Evolutionary conservation across 768 basidiomycete species (phyloP), one percentile per base, ranked within the genome.

Genomic region (Porphyrellus cyaneotinctus): DNA sequence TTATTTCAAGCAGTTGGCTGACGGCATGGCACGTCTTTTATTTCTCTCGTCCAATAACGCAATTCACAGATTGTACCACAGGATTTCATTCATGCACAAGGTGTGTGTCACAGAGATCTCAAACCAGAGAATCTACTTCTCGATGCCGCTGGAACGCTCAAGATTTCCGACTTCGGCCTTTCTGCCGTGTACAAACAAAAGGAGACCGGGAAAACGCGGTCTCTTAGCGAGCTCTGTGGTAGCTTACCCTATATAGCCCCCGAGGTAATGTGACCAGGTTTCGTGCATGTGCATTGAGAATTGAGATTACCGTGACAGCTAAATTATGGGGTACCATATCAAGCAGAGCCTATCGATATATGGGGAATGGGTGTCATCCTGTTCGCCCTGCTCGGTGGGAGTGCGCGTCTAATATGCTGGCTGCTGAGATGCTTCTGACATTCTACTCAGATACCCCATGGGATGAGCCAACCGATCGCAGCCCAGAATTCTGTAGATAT

Each of bases 301-400:
- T 11, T 32, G 9, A 15, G 18, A 42, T 18, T 36, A 32, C 18
- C 9, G 20, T 36, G 8, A 3, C 51, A 95, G 93, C 69, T 95
- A 30, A 85, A 84, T 32, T 73, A 72, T 4, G 75, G 82, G 4
- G 73, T 67, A 11, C 79, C 89, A 0, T 99, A 98, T 70, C 69
- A 83, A 14, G 97, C 94, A 2, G 92, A 97, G 52, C 94, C 97
- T 0, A 81, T 98, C 22, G 97, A 99, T 66, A 84, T 91, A 10
- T 99, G 97, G 97, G 93, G 93, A 0, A 81, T 91, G 37, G 97
- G 97, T 1, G 89, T 98, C 24, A 95, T 99, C 42, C 74, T 99
- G 1, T 98, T 90, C 66, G 90, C 95, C 0, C 74, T 99, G 42
- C 75, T 98, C 0, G 85, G 80, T 9, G 97, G 97, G 43, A 98